Base-by-base conservation (phyloP, 768 basidiomycete species). In the Dioszegia aurantiaca region DNA sequence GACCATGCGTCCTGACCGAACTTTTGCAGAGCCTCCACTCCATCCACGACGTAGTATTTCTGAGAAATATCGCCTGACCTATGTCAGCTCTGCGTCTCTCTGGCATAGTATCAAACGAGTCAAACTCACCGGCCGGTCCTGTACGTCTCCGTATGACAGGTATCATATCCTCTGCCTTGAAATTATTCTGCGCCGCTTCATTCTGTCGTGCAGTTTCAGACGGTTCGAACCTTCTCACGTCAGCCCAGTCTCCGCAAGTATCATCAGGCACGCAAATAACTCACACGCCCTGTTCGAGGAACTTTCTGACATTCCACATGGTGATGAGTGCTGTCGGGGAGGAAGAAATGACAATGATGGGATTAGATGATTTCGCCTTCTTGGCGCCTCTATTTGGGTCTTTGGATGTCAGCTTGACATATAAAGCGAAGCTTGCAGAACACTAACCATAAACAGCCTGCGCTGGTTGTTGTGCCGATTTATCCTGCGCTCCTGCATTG, bases 301-400 rank as follows among this genome's bases (percentile, higher is more conserved):
- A 95, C 30, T 83, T 84, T 75, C 89, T 89, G 56, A 98, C 90
- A 70, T 99, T 99, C 83, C 92, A 86, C 90, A 99, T 95, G 5
- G 91, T 95, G 72, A 99, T 86, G 55, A 99, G 83, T 2, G 91
- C 86, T 1, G 94, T 97, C 0, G 92, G 92, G 16, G 88, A 92
- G 0, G 92, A 94, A 0, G 93, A 94, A 41, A 99, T 92, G 80
- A 98, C 88, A 77, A 98, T 95, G 70, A 99, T 98, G 0, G 94
- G 94, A 77, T 87, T 87, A 68, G 84, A 70, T 85, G 85, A 63
- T 83, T 86, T 89, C 75, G 56, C 72, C 53, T 68, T 76, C 60
- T 68, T 69, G 49, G 70, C 67, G 52, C 59, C 67, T 60, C 61
- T 48, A 27, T 51, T 42, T 43, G 63, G 60, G 36, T 68, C 65